Evolutionary conservation across 768 basidiomycete species (phyloP).

Genomic region (Leccinum boreale): DNA sequence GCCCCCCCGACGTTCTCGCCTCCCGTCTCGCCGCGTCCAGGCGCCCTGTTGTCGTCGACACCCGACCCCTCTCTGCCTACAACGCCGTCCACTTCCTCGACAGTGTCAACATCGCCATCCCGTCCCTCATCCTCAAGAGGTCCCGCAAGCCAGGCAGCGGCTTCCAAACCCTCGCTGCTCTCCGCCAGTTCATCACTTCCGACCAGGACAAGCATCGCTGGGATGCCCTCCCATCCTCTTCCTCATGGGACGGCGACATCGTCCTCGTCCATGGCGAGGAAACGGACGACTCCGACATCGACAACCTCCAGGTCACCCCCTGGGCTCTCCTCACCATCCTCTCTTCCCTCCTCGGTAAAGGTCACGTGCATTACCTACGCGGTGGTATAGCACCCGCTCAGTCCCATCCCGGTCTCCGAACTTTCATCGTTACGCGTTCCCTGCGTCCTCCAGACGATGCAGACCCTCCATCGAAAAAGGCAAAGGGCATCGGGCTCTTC

Average conservation of each 20-base stretch:
- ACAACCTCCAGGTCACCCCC: constrained; percentile 52
- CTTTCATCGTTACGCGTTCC: constrained; percentile 39
- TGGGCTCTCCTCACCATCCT: constrained; percentile 72
- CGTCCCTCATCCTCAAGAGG: constrained; percentile 87
- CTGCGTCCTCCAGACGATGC: constrained; percentile 12
- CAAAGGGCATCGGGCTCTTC: constrained; percentile 52
- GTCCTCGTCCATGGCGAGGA: constrained; percentile 77
- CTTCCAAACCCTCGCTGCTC: constrained; percentile 60
- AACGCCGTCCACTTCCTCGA: constrained; percentile 59
- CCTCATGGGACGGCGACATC: constrained; percentile 65
- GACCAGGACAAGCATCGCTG: constrained; percentile 69
- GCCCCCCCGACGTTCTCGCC: constrained; percentile 45
- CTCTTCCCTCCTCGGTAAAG: constrained; percentile 51
- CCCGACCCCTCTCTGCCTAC: constrained; percentile 67
- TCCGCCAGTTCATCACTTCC: constrained; percentile 81
- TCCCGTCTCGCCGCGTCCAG: constrained; percentile 44
- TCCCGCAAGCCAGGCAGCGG: constrained; percentile 68
- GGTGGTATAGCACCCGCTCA: constrained; percentile 68
- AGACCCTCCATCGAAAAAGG: constrained; percentile 23
- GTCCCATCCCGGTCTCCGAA: constrained; percentile 53
- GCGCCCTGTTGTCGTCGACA: constrained; percentile 78
- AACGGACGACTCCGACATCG: constrained; percentile 65
- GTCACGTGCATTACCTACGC: constrained; percentile 62
- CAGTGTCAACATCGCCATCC: constrained; percentile 84
- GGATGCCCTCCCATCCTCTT: constrained; percentile 53